Evolutionary conservation across 176 grass and related monocot genomes (phyloP).

Genomic region (Phoenix roebelenii): DNA sequence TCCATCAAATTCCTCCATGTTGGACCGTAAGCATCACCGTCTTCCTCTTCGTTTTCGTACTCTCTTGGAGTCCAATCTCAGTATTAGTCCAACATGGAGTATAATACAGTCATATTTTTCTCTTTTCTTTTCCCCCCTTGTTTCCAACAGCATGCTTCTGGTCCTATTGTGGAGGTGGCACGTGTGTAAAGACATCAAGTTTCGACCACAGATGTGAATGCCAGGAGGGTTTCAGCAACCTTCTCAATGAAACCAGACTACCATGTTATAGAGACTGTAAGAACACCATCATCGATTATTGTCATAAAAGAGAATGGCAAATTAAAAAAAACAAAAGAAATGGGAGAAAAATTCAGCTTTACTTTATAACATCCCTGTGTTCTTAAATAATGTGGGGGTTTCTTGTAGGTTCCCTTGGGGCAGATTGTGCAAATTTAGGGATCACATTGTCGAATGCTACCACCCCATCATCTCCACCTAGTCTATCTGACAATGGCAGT

Average conservation of each 20-base stretch:
- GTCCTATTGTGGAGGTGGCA: slow-evolving; percentile 57
- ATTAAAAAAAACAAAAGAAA: not conserved
- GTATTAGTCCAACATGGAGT: not conserved
- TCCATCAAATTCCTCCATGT: slow-evolving; percentile 38
- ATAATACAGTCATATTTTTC: not conserved
- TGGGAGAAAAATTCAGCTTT: too few species aligned
- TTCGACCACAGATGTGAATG: slow-evolving; percentile 53
- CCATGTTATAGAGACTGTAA: slow-evolving; percentile 72
- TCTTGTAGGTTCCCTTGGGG: too few species aligned
- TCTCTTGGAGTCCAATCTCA: not conserved
- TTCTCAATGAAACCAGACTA: slow-evolving; percentile 54
- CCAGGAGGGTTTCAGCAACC: slow-evolving; percentile 55
- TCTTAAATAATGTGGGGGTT: too few species aligned
- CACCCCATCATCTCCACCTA: not conserved
- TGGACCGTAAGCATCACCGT: slow-evolving; percentile 39
- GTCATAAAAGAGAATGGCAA: not conserved
- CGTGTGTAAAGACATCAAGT: slow-evolving; percentile 44
- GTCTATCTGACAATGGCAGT: not conserved
- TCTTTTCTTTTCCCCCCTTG: not conserved
- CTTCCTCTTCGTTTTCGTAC: not conserved
- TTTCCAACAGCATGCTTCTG: slow-evolving; percentile 44
- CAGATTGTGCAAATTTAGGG: not conserved
- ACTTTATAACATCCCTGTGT: too few species aligned
- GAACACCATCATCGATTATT: slow-evolving; percentile 7
- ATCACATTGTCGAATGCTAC: not conserved